A percentile compares a stretch with the other conserved stretches of the same genome.
phyloP scores from a whole-genome alignment of 1,139 yeast genomes.

The Debaryomyces singareniensis region DNA sequence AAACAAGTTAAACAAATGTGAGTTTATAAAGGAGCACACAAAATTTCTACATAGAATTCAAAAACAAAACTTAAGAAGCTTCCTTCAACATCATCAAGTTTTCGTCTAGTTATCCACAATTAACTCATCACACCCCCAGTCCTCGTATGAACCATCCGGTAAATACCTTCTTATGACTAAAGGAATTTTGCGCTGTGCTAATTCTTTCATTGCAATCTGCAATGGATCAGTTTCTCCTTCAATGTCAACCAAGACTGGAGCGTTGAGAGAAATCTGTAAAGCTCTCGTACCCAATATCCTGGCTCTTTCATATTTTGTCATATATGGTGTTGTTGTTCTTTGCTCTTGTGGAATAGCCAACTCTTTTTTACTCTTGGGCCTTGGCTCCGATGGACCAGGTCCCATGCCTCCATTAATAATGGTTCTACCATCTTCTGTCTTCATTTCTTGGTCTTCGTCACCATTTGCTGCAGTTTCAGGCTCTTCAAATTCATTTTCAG shows the following conservation, averaged over 20 bases:
- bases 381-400: conserved; percentile 49
- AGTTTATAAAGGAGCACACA: too few species aligned
- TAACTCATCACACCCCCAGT: conserved; percentile 98
- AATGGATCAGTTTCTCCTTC: conserved; percentile 99
- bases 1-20: too few species aligned
- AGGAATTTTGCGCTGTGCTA: conserved; percentile 91
- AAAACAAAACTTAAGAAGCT: too few species aligned
- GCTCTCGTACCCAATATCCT: conserved; percentile 96
- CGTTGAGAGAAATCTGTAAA: conserved; percentile 92
- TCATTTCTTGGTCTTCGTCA: conserved; percentile 31
- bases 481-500: conserved; percentile 54
- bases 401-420: conserved; percentile 65
- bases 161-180: conserved; percentile 90
- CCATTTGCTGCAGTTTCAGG: conserved; percentile 28
- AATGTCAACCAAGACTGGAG: conserved; percentile 94
- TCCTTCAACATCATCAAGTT: too few species aligned
- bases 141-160: conserved; percentile 96
- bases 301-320: conserved; percentile 98
- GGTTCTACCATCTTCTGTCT: conserved; percentile 69
- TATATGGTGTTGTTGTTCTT: conserved; percentile 93
- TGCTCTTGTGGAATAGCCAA: conserved; percentile 85
- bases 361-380: conserved; percentile 63
- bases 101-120: conserved; percentile 66
- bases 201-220: conserved; percentile 95
- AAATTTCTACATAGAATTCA: too few species aligned